Percentiles rank a stretch among this genome's conserved stretches.
phyloP scores from a whole-genome alignment of 2,329 filamentous ascomycete species.

The Fusarium veterinarium region DNA sequence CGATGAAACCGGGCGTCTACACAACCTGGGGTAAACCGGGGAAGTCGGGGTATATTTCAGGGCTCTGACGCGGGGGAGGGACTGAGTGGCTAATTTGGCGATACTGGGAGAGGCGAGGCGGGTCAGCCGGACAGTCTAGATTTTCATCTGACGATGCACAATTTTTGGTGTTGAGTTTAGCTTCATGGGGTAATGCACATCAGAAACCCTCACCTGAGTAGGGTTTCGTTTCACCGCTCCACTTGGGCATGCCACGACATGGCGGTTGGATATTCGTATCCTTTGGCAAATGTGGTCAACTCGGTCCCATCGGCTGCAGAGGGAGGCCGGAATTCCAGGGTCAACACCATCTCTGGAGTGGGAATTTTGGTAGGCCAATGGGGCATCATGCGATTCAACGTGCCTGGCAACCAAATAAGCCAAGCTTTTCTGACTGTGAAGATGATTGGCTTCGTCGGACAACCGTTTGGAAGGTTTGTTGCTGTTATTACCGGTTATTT shows the following conservation, averaged over 20 bases:
- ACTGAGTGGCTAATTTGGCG: neutral
- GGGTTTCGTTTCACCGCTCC: neutral
- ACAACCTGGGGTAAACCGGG: constrained; percentile 32
- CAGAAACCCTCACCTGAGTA: neutral
- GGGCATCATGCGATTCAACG: neutral
- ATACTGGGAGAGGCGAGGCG: constrained; percentile 15
- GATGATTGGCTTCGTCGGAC: neutral
- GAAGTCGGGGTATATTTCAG: constrained; percentile 21
- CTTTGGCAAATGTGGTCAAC: neutral
- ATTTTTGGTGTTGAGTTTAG: neutral
- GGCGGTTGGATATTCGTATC: neutral
- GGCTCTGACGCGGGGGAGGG: neutral
- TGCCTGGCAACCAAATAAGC: neutral
- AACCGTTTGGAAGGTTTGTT: neutral
- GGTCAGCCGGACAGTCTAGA: constrained; percentile 13
- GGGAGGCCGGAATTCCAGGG: neutral
- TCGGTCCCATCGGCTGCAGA: neutral
- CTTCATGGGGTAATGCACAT: neutral
- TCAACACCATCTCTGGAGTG: neutral
- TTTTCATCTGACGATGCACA: constrained; percentile 7
- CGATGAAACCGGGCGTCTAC: neutral
- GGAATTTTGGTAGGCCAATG: neutral
- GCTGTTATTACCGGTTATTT: constrained; percentile 5
- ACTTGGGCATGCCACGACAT: neutral
- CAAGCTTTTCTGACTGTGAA: neutral